These are phyloP conservation scores for Rachicladosporium sp. DNA, from an alignment of 2,329 filamentous ascomycete genomes.

Conservation along the genomic window DNA sequence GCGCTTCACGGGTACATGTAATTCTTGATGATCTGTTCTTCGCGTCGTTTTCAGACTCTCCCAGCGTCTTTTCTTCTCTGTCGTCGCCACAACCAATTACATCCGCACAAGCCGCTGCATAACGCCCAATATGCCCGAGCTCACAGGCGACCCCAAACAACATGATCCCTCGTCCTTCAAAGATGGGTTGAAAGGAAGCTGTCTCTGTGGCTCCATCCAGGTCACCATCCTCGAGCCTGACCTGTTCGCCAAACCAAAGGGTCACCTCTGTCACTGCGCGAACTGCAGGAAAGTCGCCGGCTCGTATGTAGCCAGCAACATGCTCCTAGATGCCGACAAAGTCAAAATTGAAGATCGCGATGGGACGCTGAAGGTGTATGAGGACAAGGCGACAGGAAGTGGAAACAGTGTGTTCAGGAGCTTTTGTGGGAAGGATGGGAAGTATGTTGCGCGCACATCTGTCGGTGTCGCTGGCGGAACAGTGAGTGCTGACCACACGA, in stretches of 20 bases:
- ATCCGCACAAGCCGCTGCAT: too few relatives aligned
- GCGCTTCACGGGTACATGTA: too few relatives aligned
- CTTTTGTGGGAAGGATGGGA: conserved; percentile 36
- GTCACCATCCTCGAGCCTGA: conserved; percentile 37
- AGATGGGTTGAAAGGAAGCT: conserved; percentile 27
- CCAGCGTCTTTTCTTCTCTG: too few relatives aligned
- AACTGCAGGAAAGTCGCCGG: conserved; percentile 41
- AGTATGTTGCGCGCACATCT: conserved; percentile 22
- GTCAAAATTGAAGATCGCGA: conserved; percentile 34
- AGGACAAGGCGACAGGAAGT: conserved; percentile 34
- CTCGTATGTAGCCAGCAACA: conserved; percentile 28
- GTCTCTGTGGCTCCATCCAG: conserved; percentile 35
- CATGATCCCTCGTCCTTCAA: conserved; percentile 24
- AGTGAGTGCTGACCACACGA: not conserved
- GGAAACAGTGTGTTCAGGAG: conserved; percentile 33
- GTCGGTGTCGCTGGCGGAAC: not conserved
- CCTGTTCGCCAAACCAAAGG: conserved; percentile 33
- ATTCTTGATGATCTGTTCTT: too few relatives aligned
- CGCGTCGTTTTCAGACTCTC: too few relatives aligned
- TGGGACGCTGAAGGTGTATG: conserved; percentile 33
- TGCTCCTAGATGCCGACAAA: conserved; percentile 33
- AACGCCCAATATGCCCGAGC: conserved; percentile 15
- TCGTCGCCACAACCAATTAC: too few relatives aligned
- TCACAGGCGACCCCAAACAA: conserved; percentile 29
- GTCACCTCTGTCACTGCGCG: conserved; percentile 39